Evolutionary conservation across 1,284 basidiomycete species (phyloP).

Genomic region (Tremellales sp.): DNA sequence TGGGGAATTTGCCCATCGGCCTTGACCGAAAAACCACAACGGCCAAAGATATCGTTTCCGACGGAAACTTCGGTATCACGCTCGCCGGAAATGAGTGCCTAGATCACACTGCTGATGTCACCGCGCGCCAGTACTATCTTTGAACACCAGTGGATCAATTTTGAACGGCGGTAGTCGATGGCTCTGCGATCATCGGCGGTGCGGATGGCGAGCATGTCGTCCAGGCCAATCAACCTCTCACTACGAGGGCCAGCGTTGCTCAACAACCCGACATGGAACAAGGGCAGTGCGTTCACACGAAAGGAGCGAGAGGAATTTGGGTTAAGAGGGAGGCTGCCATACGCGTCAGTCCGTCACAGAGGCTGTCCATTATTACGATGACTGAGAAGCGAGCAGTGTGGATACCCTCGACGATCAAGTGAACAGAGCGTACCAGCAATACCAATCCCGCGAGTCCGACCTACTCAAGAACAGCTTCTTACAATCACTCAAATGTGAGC

Average conservation of each 20-base stretch:
- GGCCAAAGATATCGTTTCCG: no score
- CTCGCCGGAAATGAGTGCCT: no score
- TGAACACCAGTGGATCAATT: no score
- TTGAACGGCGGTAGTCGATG: no score
- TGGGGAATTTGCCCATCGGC: no score
- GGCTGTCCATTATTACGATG: not conserved
- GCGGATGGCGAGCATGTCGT: not conserved
- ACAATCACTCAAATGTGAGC: constrained; percentile 57
- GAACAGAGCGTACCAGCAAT: constrained; percentile 57
- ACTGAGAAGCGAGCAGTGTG: constrained; percentile 49
- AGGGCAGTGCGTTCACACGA: constrained; percentile 64
- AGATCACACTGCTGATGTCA: no score
- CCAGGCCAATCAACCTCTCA: constrained; percentile 10
- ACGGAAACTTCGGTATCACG: no score
- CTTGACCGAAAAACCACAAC: no score
- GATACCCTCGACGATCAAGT: constrained; percentile 71
- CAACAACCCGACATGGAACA: constrained; percentile 56
- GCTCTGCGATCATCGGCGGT: no score
- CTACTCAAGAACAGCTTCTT: constrained; percentile 68
- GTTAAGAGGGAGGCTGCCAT: constrained; percentile 64
- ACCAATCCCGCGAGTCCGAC: constrained; percentile 52
- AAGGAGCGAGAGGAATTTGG: constrained; percentile 66
- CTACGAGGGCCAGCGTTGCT: constrained; percentile 60
- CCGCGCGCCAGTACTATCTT: no score
- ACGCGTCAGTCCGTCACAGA: constrained; percentile 19